These are phyloP conservation scores for Globisporangium lucens DNA, from an alignment of 352 stramenopile genomes.

Conservation along the genomic window DNA sequence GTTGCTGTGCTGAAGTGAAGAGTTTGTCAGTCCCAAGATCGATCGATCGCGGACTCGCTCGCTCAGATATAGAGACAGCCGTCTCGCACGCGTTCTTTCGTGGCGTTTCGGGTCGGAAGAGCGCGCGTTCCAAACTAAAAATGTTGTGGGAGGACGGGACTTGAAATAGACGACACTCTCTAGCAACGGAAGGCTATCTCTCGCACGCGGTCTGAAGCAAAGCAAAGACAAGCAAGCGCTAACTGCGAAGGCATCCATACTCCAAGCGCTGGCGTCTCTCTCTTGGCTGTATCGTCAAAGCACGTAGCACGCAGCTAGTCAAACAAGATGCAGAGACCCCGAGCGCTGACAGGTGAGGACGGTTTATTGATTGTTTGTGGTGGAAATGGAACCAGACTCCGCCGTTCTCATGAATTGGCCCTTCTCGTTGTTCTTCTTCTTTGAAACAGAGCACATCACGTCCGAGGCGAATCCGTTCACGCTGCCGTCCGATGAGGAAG, in stretches of 20 bases:
- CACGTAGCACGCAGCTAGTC: not conserved
- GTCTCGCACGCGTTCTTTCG: not conserved
- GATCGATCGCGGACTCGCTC: not conserved
- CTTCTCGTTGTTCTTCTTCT: not conserved
- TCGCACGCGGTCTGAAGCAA: not conserved
- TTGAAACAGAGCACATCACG: constrained; percentile 30
- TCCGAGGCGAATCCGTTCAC: constrained; percentile 88
- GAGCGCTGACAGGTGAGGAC: constrained; percentile 17
- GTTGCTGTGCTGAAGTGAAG: not conserved
- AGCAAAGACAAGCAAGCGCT: not conserved
- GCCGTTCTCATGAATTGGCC: not conserved
- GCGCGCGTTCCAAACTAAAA: not conserved
- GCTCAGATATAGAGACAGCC: not conserved
- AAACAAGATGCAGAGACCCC: constrained; percentile 17
- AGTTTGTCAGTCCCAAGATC: not conserved
- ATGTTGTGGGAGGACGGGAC: not conserved
- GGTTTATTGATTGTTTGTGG: not conserved
- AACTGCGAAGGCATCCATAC: not conserved
- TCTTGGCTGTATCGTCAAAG: no score
- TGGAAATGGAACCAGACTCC: not conserved
- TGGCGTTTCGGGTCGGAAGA: constrained; percentile 9
- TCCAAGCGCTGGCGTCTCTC: not conserved
- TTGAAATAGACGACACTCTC: not conserved
- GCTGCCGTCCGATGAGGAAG: constrained; percentile 92
- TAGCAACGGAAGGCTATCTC: not conserved